Conservation (phyloP, 2,329 filamentous ascomycete species). For the Sphaerulina musiva region DNA sequence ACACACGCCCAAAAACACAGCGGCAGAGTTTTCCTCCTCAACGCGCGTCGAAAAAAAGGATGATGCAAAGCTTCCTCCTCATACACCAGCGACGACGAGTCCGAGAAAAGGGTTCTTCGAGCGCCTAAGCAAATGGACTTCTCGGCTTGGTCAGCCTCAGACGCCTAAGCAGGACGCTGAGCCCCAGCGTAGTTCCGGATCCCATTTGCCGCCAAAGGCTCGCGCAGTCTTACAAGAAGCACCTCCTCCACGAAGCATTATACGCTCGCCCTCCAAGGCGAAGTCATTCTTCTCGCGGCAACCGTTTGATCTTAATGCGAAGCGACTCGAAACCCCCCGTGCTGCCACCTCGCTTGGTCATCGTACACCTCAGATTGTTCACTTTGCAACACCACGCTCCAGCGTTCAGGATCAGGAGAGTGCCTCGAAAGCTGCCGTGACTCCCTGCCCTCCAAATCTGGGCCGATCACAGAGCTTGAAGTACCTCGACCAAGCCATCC, state of each 20-base stretch:
- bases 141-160: slow-evolving; percentile 9
- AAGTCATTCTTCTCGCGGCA: slow-evolving; percentile 22
- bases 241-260: slow-evolving; percentile 17
- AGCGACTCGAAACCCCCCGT: slow-evolving; percentile 7
- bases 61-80: slow-evolving; percentile 4
- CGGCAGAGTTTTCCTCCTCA: slow-evolving; percentile 19
- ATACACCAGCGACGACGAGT: slow-evolving; percentile 28
- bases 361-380: slow-evolving; percentile 12
- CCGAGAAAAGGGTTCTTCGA: slow-evolving; percentile 40
- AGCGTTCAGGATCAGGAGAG: slow-evolving; percentile 11
- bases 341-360: slow-evolving; percentile 15
- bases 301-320: slow-evolving; percentile 9
- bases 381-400: slow-evolving; percentile 14
- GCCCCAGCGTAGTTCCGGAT: neutral
- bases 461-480: slow-evolving; percentile 27
- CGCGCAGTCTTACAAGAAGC: slow-evolving; percentile 34
- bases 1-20: slow-evolving; percentile 23
- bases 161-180: slow-evolving; percentile 4
- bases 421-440: slow-evolving; percentile 4
- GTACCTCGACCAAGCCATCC: slow-evolving; percentile 25
- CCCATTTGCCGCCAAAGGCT: slow-evolving; percentile 31
- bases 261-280: slow-evolving; percentile 29
- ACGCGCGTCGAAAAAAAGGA: slow-evolving; percentile 10
- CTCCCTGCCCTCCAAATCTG: slow-evolving; percentile 9
- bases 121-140: slow-evolving; percentile 11